A percentile compares a stretch with the other conserved stretches of the same genome.
These are phyloP conservation scores for Asterionellopsis glacialis DNA, from an alignment of 108 stramenopile genomes.

Conservation along the genomic window DNA sequence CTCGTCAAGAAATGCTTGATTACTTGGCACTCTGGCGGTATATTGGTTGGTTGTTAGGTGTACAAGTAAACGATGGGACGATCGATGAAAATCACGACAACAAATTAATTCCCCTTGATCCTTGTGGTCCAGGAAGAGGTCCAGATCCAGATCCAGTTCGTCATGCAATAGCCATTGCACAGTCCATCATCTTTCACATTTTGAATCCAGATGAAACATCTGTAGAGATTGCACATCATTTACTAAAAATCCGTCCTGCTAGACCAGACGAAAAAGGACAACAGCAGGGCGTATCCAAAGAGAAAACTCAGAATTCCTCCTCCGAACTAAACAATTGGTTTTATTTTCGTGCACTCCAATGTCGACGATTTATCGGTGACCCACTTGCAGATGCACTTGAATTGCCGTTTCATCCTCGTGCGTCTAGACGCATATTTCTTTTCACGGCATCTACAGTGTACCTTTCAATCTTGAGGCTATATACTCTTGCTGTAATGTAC, in stretches of 20 bases:
- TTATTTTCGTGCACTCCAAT: constrained; percentile 55
- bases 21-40: constrained; percentile 84
- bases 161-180: constrained; percentile 38
- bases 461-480: not conserved
- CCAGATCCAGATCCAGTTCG: constrained; percentile 26
- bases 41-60: constrained; percentile 79
- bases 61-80: constrained; percentile 25
- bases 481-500: no score
- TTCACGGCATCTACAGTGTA: no score
- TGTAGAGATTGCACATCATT: constrained; percentile 57
- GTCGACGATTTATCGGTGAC: constrained; percentile 66
- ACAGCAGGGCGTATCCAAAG: not conserved
- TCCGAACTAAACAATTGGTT: constrained; percentile 29
- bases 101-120: constrained; percentile 53
- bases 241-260: constrained; percentile 32
- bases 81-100: not conserved
- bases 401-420: constrained; percentile 29
- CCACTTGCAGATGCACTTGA: constrained; percentile 59
- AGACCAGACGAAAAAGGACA: not conserved
- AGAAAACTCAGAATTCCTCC: constrained; percentile 9
- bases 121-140: constrained; percentile 56
- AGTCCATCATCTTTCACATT: constrained; percentile 42
- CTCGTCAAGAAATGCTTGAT: constrained; percentile 45
- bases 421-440: no score
- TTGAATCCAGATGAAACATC: constrained; percentile 59